phyloP scores from a whole-genome alignment of 169 alveolate species.

The Fabrea salina region DNA sequence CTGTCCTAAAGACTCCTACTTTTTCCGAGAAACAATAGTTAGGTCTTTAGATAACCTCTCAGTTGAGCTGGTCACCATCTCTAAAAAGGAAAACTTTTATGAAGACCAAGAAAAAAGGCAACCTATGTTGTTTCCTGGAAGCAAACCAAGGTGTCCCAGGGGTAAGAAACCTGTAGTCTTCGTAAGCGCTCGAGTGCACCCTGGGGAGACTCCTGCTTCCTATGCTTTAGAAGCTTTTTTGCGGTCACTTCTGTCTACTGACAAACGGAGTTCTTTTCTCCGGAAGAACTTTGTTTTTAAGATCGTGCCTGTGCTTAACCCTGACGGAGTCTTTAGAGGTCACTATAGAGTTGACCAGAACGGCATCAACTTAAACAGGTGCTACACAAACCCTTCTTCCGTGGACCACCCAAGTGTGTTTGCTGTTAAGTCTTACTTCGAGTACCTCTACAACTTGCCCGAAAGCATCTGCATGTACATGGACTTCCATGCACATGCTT shows the following conservation, averaged over 20 bases:
- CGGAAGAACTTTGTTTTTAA: slow-evolving; percentile 77
- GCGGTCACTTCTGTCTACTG: slow-evolving; percentile 37
- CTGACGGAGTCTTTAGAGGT: slow-evolving; percentile 89
- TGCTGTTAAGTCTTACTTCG: slow-evolving; percentile 70
- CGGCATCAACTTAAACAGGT: slow-evolving; percentile 82
- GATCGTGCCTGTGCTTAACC: slow-evolving; percentile 84
- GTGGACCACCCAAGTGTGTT: slow-evolving; percentile 72
- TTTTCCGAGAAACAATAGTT: slow-evolving; percentile 27
- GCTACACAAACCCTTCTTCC: slow-evolving; percentile 70
- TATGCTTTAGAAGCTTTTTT: slow-evolving; percentile 64
- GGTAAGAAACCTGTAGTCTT: slow-evolving; percentile 32
- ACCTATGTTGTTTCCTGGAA: slow-evolving; percentile 13
- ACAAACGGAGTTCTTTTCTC: slow-evolving; percentile 45
- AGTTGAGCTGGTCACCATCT: slow-evolving; percentile 22
- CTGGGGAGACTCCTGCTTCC: slow-evolving; percentile 79
- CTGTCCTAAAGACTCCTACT: neutral
- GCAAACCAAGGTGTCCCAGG: slow-evolving; percentile 3
- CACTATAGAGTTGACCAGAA: slow-evolving; percentile 81
- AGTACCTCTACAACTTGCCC: slow-evolving; percentile 36
- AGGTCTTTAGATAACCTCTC: neutral
- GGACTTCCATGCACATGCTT: slow-evolving; percentile 89
- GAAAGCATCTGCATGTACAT: slow-evolving; percentile 69
- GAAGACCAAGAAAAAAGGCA: slow-evolving; percentile 20
- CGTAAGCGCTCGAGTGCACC: slow-evolving; percentile 76
- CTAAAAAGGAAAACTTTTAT: neutral